These are phyloP conservation scores for Xanthoconium stramineum DNA, from an alignment of 768 basidiomycete species.

Conservation along the genomic window DNA sequence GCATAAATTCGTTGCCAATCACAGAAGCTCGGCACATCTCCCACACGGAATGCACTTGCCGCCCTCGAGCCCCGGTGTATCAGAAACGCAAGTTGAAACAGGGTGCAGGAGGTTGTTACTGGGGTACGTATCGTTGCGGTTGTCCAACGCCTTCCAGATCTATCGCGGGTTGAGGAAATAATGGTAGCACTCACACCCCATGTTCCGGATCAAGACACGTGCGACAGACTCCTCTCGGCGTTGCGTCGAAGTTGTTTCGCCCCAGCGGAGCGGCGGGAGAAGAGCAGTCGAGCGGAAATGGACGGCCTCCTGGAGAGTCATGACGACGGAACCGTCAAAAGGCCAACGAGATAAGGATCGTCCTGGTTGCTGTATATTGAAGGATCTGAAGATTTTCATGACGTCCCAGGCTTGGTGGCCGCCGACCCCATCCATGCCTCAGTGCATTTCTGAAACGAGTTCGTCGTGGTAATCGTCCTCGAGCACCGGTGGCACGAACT, in stretches of 20 bases:
- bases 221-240: not conserved
- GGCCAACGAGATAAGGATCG: not conserved
- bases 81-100: conserved; percentile 2
- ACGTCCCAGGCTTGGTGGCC: too few relatives aligned
- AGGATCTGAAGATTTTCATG: too few relatives aligned
- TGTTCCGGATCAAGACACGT: conserved; percentile 6
- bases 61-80: conserved; percentile 2
- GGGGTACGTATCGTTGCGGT: conserved; percentile 1
- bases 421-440: too few relatives aligned
- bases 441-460: too few relatives aligned
- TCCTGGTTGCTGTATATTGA: too few relatives aligned
- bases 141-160: conserved; percentile 1
- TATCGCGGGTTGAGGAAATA: conserved; percentile 10
- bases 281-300: not conserved
- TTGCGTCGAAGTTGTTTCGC: not conserved
- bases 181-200: not conserved
- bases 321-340: conserved; percentile 1
- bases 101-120: not conserved
- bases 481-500: too few relatives aligned
- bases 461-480: too few relatives aligned
- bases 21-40: too few relatives aligned
- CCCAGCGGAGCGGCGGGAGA: not conserved
- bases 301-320: conserved; percentile 3
- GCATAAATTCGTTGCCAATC: too few relatives aligned
- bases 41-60: too few relatives aligned